A percentile compares a stretch with the other conserved stretches of the same genome.
Conservation (phyloP, 73 alveolate genomes). For the Tetrahymena elliotti region DNA sequence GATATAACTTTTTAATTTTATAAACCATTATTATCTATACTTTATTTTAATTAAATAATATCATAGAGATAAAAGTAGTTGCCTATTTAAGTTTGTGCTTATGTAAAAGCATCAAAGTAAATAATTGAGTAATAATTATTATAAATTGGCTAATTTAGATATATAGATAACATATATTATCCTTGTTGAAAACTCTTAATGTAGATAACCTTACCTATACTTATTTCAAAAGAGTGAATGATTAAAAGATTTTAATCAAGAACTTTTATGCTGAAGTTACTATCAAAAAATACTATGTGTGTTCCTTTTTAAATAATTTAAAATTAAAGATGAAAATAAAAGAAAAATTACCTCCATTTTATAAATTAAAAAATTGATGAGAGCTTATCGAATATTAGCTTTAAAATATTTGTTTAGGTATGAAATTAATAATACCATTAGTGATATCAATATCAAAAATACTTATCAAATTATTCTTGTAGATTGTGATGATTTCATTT, state of each 20-base stretch:
- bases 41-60: not conserved
- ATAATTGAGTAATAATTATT: not conserved
- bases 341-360: not conserved
- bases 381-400: not conserved
- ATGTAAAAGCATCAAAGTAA: not conserved
- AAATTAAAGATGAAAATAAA: no score
- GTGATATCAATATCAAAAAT: not conserved
- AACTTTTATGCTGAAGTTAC: not conserved
- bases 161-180: no score
- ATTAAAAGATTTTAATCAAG: not conserved
- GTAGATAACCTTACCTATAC: not conserved
- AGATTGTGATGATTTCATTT: not conserved
- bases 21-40: not conserved
- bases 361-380: not conserved
- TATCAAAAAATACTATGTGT: not conserved
- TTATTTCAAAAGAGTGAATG: no score
- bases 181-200: not conserved
- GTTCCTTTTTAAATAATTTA: not conserved
- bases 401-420: not conserved
- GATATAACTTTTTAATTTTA: not conserved
- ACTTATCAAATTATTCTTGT: not conserved
- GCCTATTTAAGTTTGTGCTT: not conserved
- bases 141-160: not conserved
- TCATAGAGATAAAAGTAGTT: not conserved
- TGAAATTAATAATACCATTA: not conserved